These are phyloP conservation scores for Umbelopsis isabellina DNA, from an alignment of 192 early-diverging fungal genomes.

Conservation along the genomic window DNA sequence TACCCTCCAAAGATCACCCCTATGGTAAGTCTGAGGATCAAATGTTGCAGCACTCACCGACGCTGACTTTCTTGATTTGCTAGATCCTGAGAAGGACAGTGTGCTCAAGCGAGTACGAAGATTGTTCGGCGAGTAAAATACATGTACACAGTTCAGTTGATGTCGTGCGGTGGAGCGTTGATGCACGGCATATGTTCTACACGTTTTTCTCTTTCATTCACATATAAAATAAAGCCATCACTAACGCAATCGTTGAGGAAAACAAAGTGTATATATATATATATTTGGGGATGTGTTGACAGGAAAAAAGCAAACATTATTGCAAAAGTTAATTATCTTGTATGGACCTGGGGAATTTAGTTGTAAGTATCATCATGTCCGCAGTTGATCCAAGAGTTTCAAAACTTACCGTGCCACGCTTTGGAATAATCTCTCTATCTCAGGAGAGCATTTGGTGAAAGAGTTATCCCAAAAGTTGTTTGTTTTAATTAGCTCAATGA, in stretches of 20 bases:
- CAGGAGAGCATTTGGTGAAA: constrained; percentile 69
- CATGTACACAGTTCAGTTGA: too few relatives aligned
- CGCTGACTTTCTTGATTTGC: constrained; percentile 15
- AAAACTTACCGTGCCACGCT: constrained; percentile 56
- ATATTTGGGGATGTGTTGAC: not conserved
- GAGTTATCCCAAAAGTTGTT: constrained; percentile 63
- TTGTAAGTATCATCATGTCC: too few relatives aligned
- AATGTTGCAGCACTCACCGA: too few relatives aligned
- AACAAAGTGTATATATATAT: not conserved
- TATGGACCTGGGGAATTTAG: not conserved
- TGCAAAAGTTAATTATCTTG: not conserved
- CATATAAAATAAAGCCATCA: too few relatives aligned
- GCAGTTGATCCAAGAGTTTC: not conserved
- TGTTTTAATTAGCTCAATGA: constrained; percentile 95
- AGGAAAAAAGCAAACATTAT: not conserved
- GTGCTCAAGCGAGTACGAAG: constrained; percentile 82
- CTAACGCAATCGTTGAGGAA: too few relatives aligned
- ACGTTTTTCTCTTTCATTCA: too few relatives aligned
- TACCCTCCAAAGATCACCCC: constrained; percentile 99
- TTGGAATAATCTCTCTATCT: constrained; percentile 79
- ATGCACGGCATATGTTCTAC: too few relatives aligned
- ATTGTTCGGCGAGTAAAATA: constrained; percentile 76
- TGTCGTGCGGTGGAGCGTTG: too few relatives aligned
- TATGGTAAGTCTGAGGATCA: constrained; percentile 66
- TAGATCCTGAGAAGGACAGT: constrained; percentile 77